Evolutionary conservation across 345 rosid genomes (phyloP).

Genomic region (Eucalyptus paniculata): DNA sequence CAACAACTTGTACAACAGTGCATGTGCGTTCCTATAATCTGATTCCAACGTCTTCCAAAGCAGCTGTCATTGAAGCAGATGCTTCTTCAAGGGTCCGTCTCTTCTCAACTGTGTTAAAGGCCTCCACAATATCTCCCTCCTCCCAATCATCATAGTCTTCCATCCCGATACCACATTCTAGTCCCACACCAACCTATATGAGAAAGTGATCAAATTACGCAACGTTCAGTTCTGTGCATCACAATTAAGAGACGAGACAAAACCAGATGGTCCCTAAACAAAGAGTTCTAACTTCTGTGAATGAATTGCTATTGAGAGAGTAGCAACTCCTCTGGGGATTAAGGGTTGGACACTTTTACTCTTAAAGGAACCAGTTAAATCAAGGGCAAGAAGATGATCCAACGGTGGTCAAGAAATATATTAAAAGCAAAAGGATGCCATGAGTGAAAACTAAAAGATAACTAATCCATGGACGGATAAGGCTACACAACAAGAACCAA

Average conservation of each 20-base stretch:
- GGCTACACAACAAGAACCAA: background rate
- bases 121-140: slow-evolving; percentile 70
- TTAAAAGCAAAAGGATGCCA: background rate
- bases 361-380: background rate
- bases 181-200: slow-evolving; percentile 62
- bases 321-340: background rate
- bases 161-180: slow-evolving; percentile 79
- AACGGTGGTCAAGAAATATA: background rate
- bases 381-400: background rate
- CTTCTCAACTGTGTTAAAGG: slow-evolving; percentile 61
- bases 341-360: background rate
- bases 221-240: background rate
- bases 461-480: background rate
- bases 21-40: slow-evolving; percentile 1
- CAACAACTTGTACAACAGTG: background rate
- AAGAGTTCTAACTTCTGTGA: background rate
- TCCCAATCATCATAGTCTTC: slow-evolving; percentile 66
- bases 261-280: background rate
- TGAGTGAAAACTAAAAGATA: background rate
- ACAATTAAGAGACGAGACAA: background rate
- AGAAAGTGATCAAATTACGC: background rate
- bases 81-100: slow-evolving; percentile 94
- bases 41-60: slow-evolving; percentile 57
- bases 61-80: slow-evolving; percentile 91
- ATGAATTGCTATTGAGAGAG: background rate